Evolutionary conservation across 1,284 basidiomycete species (phyloP), one percentile per base, ranked within the genome.

Genomic region (Ceratobasidium sp.): DNA sequence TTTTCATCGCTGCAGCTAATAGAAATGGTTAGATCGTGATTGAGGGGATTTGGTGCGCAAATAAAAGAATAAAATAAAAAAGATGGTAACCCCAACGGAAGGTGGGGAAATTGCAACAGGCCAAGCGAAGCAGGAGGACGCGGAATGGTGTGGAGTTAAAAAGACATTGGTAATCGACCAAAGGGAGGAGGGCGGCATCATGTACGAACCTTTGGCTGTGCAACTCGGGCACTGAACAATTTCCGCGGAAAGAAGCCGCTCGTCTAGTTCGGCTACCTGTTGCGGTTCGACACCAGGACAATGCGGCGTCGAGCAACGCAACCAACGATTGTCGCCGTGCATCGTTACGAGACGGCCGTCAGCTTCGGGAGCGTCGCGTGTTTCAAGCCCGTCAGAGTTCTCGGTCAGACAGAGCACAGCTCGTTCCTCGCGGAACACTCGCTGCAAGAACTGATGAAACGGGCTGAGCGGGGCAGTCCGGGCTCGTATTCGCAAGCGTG

Each of bases 401-500:
- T 18, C 27, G 1, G 64, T 65, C 4, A 65, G 64, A 38, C 38
- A 65, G 20, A 3, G 10, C 16, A 46, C 64, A 3, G 46, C 20
- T 14, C 64, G 64, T 46, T 65, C 5, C 64, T 65, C 35, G 20
- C 20, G 1, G 8, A 38, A 30, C 6, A 38, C 41, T 1, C 64
- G 38, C 30, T 65, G 35, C n/a, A 65, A 20, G 23, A 65, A 44
- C 35, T 33, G 64, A 65, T 65, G 64, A 33, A 16, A 65, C 14
- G 38, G 8, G 30, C n/a, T 65, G 10, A 8, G 35, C 10, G 64
- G 64, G 16, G 64, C 64, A 3, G 18, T 65, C 20, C 38, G 16
- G 20, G 64, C 64, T n/a, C 23, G 64, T 7, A 41, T 38, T 7
- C 64, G 8, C 20, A 65, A n/a, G 38, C 16, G 16, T 23, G 41